Evolutionary conservation across 257 asterid species (phyloP).

Genomic region (Gardenia jasminoides): DNA sequence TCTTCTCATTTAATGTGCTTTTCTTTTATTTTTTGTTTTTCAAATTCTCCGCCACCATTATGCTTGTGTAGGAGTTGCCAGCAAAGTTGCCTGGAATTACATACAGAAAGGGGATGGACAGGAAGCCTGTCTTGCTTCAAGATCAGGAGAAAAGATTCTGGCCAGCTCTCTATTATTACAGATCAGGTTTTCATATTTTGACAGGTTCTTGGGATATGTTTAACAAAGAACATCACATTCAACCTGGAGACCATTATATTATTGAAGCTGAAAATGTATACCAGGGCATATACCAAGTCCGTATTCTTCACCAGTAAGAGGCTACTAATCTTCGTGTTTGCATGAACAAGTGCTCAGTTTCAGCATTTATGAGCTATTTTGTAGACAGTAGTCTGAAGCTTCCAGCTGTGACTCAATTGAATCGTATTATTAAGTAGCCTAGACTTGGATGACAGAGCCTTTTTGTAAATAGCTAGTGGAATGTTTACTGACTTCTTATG

Average conservation of each 20-base stretch:
- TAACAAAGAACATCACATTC: constrained; percentile 12
- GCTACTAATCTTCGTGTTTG: not conserved
- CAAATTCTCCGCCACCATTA: not conserved
- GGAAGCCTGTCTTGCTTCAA: constrained; percentile 6
- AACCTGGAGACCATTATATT: constrained; percentile 23
- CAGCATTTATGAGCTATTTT: too few species aligned
- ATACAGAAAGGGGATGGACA: not conserved
- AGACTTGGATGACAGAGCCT: not conserved
- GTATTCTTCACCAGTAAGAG: constrained; percentile 6
- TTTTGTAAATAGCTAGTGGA: not conserved
- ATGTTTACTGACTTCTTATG: not conserved
- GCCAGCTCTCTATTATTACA: constrained; percentile 18
- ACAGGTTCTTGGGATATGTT: constrained; percentile 17
- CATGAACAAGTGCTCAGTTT: too few species aligned
- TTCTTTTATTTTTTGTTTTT: not conserved
- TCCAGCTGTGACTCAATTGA: not conserved
- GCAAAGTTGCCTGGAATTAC: constrained; percentile 4
- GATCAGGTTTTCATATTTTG: constrained; percentile 10
- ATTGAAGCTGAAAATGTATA: constrained; percentile 6
- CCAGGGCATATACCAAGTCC: constrained; percentile 5
- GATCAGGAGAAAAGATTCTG: constrained; percentile 18
- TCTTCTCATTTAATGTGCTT: not conserved
- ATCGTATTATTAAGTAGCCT: not conserved
- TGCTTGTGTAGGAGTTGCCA: constrained; percentile 23
- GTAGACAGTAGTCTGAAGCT: too few species aligned